These are phyloP conservation scores for Rhynchosporium graminicola DNA, from an alignment of 2,329 filamentous ascomycete genomes.

Conservation along the genomic window DNA sequence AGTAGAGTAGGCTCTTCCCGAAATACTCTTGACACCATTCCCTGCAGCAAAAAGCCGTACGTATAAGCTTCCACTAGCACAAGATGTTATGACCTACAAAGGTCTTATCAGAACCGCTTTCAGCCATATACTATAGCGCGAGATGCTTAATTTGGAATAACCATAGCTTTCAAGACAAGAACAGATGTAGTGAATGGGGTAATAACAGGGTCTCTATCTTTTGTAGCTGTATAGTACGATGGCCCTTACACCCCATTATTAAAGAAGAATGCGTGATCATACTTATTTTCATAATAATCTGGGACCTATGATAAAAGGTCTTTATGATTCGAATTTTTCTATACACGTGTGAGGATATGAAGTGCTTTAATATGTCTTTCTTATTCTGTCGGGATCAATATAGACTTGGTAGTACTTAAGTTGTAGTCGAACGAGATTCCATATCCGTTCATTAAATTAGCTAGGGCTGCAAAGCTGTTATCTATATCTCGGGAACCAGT, in stretches of 20 bases:
- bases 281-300: not conserved
- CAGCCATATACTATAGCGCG: too few relatives aligned
- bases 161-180: not conserved
- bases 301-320: conserved; percentile 5
- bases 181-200: not conserved
- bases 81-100: not conserved
- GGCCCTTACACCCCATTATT: not conserved
- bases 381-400: not conserved
- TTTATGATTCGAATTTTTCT: not conserved
- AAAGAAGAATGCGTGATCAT: not conserved
- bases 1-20: not conserved
- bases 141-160: not conserved
- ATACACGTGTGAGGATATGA: not conserved
- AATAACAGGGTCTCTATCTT: not conserved
- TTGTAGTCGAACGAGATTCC: not conserved
- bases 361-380: not conserved
- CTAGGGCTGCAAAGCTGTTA: not conserved
- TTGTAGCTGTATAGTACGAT: not conserved
- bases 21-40: not conserved
- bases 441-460: conserved; percentile 1
- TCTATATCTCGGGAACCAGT: not conserved
- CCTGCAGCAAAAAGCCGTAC: not conserved
- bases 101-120: not conserved
- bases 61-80: not conserved
- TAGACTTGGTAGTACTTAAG: not conserved